Evolutionary conservation across 2,329 filamentous ascomycete genomes (phyloP).

Genomic region (Xylariaceae sp.): DNA sequence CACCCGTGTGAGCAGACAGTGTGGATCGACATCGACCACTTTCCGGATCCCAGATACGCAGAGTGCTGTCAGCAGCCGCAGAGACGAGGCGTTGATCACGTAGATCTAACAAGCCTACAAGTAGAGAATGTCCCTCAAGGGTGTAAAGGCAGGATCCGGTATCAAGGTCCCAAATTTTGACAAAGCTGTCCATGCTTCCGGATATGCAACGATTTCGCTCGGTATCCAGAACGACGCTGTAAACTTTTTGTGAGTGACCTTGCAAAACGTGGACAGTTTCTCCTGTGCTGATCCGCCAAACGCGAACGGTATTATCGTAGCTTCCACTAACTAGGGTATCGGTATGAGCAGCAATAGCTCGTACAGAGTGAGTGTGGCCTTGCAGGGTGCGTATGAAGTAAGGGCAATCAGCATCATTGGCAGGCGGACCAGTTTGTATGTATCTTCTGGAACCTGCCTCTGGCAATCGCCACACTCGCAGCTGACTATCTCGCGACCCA

Average conservation of each 20-base stretch:
- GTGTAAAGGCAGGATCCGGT: constrained; percentile 83
- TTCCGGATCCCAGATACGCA: constrained; percentile 96
- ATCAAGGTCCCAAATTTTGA: constrained; percentile 95
- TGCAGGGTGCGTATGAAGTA: constrained; percentile 87
- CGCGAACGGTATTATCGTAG: constrained; percentile 90
- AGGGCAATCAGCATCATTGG: constrained; percentile 76
- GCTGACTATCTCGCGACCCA: constrained; percentile 87
- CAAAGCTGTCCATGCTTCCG: constrained; percentile 95
- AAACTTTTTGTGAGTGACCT: constrained; percentile 90
- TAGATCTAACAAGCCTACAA: constrained; percentile 88
- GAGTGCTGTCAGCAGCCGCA: constrained; percentile 88
- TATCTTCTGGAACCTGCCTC: constrained; percentile 72
- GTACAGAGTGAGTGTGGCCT: constrained; percentile 89
- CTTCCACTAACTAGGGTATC: constrained; percentile 97
- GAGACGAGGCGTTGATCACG: constrained; percentile 88
- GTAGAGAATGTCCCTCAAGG: constrained; percentile 84
- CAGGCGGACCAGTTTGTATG: constrained; percentile 72
- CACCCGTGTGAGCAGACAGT: constrained; percentile 88
- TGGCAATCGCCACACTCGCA: constrained; percentile 91
- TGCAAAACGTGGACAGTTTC: constrained; percentile 79
- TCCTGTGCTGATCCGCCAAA: constrained; percentile 96
- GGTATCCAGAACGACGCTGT: constrained; percentile 92
- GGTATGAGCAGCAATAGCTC: constrained; percentile 89
- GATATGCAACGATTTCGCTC: constrained; percentile 93
- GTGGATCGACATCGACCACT: constrained; percentile 86